phyloP scores from a whole-genome alignment of 176 grass and related monocot species.

The Elaeis guineensis region DNA sequence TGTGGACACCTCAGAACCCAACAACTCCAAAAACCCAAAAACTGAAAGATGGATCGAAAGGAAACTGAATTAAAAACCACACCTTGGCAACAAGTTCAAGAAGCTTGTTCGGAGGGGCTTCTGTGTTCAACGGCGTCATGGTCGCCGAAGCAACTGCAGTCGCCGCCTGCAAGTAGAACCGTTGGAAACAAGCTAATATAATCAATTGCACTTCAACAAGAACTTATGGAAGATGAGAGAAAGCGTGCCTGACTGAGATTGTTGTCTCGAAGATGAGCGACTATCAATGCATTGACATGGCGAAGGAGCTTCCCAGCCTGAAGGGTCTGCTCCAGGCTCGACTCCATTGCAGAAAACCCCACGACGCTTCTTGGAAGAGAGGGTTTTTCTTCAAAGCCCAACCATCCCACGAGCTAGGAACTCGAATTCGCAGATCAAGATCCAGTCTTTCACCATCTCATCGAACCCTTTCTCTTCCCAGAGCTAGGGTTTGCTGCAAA shows the following conservation, averaged over 20 bases:
- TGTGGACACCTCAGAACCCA: constrained; percentile 30
- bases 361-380: too few relatives aligned
- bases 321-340: constrained; percentile 61
- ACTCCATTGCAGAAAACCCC: constrained; percentile 18
- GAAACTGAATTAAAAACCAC: not conserved
- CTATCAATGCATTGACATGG: constrained; percentile 75
- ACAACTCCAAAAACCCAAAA: constrained; percentile 11
- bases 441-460: too few relatives aligned
- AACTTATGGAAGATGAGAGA: not conserved
- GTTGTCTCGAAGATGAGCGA: constrained; percentile 75
- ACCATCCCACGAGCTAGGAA: too few relatives aligned
- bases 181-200: not conserved
- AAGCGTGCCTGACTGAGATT: constrained; percentile 39
- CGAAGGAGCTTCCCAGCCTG: constrained; percentile 76
- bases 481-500: too few relatives aligned
- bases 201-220: not conserved
- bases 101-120: constrained; percentile 37
- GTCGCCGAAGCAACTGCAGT: constrained; percentile 63
- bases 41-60: constrained; percentile 1
- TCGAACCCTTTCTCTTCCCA: too few relatives aligned
- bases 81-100: constrained; percentile 90
- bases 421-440: too few relatives aligned
- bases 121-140: constrained; percentile 62
- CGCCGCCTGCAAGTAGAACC: constrained; percentile 32
- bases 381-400: too few relatives aligned